Conservation (phyloP, 371 early-diverging fungal genomes). For the Rhizomucor pusillus region DNA sequence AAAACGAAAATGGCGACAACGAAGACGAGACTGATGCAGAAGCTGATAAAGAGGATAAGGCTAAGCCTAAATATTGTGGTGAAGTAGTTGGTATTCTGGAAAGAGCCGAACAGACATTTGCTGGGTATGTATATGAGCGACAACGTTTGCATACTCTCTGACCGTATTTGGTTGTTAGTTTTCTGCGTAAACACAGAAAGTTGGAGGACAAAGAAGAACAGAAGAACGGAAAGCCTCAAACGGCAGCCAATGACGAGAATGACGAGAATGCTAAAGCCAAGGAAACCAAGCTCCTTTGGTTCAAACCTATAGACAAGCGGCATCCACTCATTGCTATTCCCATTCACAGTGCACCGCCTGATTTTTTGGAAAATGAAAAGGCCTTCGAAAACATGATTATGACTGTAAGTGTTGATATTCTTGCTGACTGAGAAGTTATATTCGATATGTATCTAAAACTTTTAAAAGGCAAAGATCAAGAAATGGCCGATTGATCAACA, state of each 20-base stretch:
- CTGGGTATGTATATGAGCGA: constrained; percentile 10
- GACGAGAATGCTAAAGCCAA: constrained; percentile 14
- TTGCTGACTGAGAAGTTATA: background rate
- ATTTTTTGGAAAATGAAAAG: constrained; percentile 20
- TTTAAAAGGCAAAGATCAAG: constrained; percentile 23
- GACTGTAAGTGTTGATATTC: constrained; percentile 10
- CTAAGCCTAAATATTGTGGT: constrained; percentile 53
- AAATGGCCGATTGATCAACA: constrained; percentile 51
- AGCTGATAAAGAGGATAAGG: constrained; percentile 23
- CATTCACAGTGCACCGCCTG: constrained; percentile 37
- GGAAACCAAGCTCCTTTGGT: constrained; percentile 38
- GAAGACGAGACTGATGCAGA: constrained; percentile 6
- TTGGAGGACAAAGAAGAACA: background rate
- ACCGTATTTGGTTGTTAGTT: too few relatives aligned
- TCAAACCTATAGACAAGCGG: constrained; percentile 65
- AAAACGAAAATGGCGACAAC: background rate
- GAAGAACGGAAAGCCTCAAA: background rate
- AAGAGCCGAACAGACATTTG: constrained; percentile 22
- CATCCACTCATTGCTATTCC: constrained; percentile 60
- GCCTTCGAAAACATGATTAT: constrained; percentile 16
- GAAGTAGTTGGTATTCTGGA: constrained; percentile 57
- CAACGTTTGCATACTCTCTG: too few relatives aligned
- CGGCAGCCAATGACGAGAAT: constrained; percentile 4
- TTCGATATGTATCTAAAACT: background rate
- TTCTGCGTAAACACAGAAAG: background rate